phyloP scores from a whole-genome alignment of 164 flowering plant species.

The Brasenia schreberi region DNA sequence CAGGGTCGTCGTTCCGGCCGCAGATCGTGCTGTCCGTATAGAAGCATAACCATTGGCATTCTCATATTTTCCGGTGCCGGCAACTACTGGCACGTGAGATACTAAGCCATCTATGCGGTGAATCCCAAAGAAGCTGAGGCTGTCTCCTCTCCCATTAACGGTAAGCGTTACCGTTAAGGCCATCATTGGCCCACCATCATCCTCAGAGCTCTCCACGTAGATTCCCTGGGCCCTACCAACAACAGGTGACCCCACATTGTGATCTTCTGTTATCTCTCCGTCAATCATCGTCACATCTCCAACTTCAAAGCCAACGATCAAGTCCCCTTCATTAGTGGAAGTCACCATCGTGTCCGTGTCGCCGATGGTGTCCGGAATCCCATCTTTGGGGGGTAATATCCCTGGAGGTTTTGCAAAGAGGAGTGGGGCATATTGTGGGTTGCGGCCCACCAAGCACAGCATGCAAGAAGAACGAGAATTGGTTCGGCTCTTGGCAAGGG shows the following conservation, averaged over 20 bases:
- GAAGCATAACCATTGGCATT: slow-evolving; percentile 52
- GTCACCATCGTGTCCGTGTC: neutral
- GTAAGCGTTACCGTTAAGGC: slow-evolving; percentile 46
- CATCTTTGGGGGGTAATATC: neutral
- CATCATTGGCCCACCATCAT: slow-evolving; percentile 49
- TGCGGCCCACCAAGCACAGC: neutral
- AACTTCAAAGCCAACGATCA: slow-evolving; percentile 4
- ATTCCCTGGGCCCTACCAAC: slow-evolving; percentile 67
- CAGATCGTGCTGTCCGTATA: slow-evolving; percentile 25
- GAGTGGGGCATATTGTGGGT: neutral
- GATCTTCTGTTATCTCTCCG: slow-evolving; percentile 53
- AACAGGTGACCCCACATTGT: slow-evolving; percentile 41
- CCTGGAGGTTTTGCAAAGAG: neutral
- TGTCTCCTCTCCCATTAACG: slow-evolving; percentile 32
- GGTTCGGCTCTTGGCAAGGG: neutral
- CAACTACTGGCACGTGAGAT: slow-evolving; percentile 52
- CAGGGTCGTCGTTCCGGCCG: slow-evolving; percentile 12
- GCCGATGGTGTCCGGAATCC: neutral
- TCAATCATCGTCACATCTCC: slow-evolving; percentile 59
- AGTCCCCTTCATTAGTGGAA: neutral
- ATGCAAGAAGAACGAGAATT: neutral
- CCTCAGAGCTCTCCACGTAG: slow-evolving; percentile 49
- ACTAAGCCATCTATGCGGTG: slow-evolving; percentile 36
- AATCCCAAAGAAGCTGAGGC: slow-evolving; percentile 56
- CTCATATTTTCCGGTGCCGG: slow-evolving; percentile 68